Evolutionary conservation across 1,139 yeast genomes (phyloP), one percentile per base, ranked within the genome.

Genomic region (Geotrichum phurueaensis): DNA sequence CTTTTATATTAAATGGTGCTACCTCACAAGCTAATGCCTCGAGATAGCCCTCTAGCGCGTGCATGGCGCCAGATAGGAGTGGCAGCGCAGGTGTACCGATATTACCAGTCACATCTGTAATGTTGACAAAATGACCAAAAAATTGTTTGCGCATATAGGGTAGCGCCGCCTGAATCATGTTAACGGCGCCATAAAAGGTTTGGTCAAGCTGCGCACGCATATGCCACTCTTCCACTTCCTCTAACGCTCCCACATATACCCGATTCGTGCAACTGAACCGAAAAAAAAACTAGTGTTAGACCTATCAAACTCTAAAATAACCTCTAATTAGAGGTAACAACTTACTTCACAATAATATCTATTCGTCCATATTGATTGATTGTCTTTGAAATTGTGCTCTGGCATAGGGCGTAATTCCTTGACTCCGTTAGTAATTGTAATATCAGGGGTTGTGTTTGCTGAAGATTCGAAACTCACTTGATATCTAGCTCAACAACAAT

Each of bases 41-140:
- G 7, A 67, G 63, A 59, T 71, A 73, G 25, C 76, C 76, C 60
- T 73, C 76, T 18, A 73, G 63, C 3, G 75, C 76, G 54, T 72
- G 72, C 58, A 67, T 65, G 7, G 74, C 72, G 5, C 74, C 66
- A 1, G 73, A 64, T 50, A 68, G 49, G 12, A 70, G 63, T 1
- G 73, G 70, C 23, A 72, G 57, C 1, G 67, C 63, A 1, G 76
- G 75, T 3, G 73, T 72, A 15, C 73, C 75, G 45, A 71, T 60
- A 22, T 67, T 65, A 1, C 74, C 76, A 52, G 68, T 67, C 31
- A 71, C 64, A 56, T 74, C 75, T 15, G 73, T 68, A 15, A 73
- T 60, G 45, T 69, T 69, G 36, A 73, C 64, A 48, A 73, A 69
- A 59, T 73, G 76, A 9, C 76, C 76, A 20, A 54, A 54, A 47